Base-by-base conservation (phyloP, 768 basidiomycete genomes). In the Pulveroboletus frians region DNA sequence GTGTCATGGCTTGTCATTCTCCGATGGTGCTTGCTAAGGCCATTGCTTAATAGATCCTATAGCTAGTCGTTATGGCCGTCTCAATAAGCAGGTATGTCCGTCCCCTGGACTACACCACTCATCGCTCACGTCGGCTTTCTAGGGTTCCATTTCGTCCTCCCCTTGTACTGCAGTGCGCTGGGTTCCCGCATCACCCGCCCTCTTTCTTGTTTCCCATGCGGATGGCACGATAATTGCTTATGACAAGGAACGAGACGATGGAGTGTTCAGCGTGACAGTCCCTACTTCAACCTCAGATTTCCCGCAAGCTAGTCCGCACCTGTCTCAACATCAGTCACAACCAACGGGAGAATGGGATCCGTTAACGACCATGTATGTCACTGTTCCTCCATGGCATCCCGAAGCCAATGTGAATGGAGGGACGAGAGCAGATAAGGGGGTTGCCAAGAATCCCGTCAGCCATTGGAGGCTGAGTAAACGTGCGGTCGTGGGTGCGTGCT, bases 221-320 rank as follows among this genome's bases (percentile, higher is more conserved):
- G 90, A 95, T 56, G 92, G 92, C 5, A 85, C 91, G 5, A 84
- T 95, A 51, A 77, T 93, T 34, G 81, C 92, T 15, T 94, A 91
- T 59, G 92, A 94, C 69, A 91, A 85, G 60, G 92, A 94, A 58
- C 84, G 89, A 29, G 92, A 92, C 41, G 92, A 95, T 51, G 89
- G 88, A 14, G 59, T 73, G 3, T 92, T 92, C 60, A 78, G 72
- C 1, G 78, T 84, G 0, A 76, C 80, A 49, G 73, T 81, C 42
- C 85, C 87, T 26, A 49, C 66, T 13, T 64, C 69, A 11, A 56
- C 69, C 2, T 50, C 63, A 3, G 48, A 58, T 39, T 69, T 63
- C 35, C 53, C 39, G 9, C 65, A 64, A 46, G 56, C 64, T 9
- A 50, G 63, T 36, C 49, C 66, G 39, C 50, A 67, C 8, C 61